Conservation (phyloP, 345 rosid species). For the Acer saccharum region DNA sequence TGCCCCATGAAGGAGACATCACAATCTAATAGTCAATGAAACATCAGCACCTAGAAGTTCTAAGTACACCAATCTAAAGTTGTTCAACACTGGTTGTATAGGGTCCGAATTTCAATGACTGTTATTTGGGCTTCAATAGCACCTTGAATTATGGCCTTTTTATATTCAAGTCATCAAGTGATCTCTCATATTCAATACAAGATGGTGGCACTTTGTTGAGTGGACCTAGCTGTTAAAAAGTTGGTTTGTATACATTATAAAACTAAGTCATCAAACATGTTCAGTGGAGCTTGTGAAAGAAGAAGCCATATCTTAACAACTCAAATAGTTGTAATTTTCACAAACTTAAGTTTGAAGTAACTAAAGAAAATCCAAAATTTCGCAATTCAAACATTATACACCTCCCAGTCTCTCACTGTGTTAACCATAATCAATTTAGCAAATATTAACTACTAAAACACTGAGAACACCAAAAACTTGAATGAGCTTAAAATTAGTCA, state of each 20-base stretch:
- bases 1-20: conserved; percentile 17
- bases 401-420: too few relatives aligned
- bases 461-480: too few relatives aligned
- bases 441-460: too few relatives aligned
- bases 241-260: neutral
- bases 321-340: too few relatives aligned
- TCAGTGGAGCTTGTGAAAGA: too few relatives aligned
- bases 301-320: too few relatives aligned
- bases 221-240: neutral
- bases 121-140: neutral
- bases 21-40: conserved; percentile 25
- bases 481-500: too few relatives aligned
- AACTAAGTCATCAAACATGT: neutral
- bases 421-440: too few relatives aligned
- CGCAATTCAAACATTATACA: too few relatives aligned
- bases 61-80: neutral
- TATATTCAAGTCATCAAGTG: neutral
- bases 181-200: neutral
- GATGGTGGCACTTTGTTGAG: neutral
- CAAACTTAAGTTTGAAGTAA: too few relatives aligned
- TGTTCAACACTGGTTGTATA: neutral
- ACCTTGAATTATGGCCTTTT: neutral
- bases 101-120: conserved; percentile 24
- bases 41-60: conserved; percentile 6
- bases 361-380: too few relatives aligned